phyloP scores from a whole-genome alignment of 2,329 filamentous ascomycete species.

The Kalmusia sp. region DNA sequence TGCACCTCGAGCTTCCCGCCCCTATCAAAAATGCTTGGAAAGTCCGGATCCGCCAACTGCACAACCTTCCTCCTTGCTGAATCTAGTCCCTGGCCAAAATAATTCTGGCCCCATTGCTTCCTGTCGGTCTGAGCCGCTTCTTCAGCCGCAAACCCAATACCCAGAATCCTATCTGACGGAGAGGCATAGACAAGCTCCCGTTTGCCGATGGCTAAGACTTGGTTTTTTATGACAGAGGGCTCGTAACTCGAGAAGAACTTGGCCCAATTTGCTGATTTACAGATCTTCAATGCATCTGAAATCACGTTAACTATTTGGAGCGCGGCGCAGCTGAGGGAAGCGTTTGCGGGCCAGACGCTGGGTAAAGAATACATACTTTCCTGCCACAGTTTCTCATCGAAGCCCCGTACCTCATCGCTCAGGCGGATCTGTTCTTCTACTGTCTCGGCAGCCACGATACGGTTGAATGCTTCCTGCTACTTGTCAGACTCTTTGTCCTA shows the following conservation, averaged over 20 bases:
- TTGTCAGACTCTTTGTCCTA: not conserved
- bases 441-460: not conserved
- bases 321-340: no score
- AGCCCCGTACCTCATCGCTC: not conserved
- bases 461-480: not conserved
- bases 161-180: constrained; percentile 6
- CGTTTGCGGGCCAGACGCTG: no score
- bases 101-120: constrained; percentile 9
- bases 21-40: no score
- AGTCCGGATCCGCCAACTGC: no score
- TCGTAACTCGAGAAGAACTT: constrained; percentile 4
- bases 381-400: not conserved
- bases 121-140: constrained; percentile 4
- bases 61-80: no score
- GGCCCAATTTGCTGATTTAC: not conserved
- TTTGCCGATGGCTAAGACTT: not conserved
- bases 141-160: constrained; percentile 5
- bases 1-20: no score
- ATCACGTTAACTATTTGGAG: not conserved
- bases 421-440: not conserved
- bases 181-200: constrained; percentile 11
- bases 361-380: not conserved
- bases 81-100: not conserved
- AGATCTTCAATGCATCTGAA: not conserved
- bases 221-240: not conserved